Conservation (phyloP, 768 basidiomycete genomes). For the Hygrocybe punicea region DNA sequence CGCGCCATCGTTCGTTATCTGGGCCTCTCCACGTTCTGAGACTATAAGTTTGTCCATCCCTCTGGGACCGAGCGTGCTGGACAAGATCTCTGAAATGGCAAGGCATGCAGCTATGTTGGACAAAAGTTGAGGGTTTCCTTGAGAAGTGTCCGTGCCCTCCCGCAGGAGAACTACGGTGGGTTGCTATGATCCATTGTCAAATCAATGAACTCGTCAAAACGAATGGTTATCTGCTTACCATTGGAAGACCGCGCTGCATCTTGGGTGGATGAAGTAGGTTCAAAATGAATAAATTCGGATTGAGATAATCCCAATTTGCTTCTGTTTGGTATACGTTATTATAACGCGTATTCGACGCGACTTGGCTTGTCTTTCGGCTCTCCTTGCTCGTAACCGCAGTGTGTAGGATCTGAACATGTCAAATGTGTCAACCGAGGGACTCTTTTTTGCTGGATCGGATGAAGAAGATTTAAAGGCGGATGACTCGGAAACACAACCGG, state of each 20-base stretch:
- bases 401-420: conserved; percentile 16
- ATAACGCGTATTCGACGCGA: conserved; percentile 36
- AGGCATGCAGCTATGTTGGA: conserved; percentile 97
- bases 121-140: conserved; percentile 86
- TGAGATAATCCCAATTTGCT: conserved; percentile 24
- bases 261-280: conserved; percentile 35
- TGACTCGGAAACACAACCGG: not conserved
- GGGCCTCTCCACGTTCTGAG: conserved; percentile 87
- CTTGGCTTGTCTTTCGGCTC: not conserved
- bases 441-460: conserved; percentile 63
- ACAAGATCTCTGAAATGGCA: conserved; percentile 85
- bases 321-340: conserved; percentile 24
- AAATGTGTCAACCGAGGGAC: conserved; percentile 32
- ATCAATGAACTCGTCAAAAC: conserved; percentile 4
- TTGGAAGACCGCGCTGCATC: conserved; percentile 83
- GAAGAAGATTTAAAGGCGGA: conserved; percentile 39
- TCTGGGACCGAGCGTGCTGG: conserved; percentile 93
- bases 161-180: conserved; percentile 94
- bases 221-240: conserved; percentile 45
- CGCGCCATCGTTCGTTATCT: conserved; percentile 99
- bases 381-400: not conserved
- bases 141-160: conserved; percentile 95
- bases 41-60: conserved; percentile 99
- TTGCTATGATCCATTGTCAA: conserved; percentile 65
- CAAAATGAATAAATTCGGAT: conserved; percentile 16